These are phyloP conservation scores for Colletotrichum australisinense DNA, from an alignment of 2,329 filamentous ascomycete genomes.

Conservation along the genomic window DNA sequence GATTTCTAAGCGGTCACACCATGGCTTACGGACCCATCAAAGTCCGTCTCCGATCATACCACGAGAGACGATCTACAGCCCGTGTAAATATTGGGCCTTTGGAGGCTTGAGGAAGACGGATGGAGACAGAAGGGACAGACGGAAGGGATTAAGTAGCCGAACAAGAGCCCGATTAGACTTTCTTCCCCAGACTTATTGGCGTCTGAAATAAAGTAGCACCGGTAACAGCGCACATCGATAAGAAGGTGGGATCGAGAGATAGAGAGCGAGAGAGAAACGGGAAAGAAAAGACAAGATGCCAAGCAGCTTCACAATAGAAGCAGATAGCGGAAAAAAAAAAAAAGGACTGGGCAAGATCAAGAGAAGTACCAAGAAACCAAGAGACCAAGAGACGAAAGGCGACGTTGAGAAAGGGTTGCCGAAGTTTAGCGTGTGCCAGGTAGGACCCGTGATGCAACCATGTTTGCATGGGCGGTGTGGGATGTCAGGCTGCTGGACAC, in stretches of 20 bases:
- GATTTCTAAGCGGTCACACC: background rate
- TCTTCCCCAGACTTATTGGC: background rate
- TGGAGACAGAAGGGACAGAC: too few species aligned
- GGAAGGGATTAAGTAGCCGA: background rate
- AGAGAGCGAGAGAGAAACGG: background rate
- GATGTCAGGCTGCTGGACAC: background rate
- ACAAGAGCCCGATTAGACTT: background rate
- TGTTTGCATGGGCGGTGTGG: background rate
- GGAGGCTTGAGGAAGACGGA: too few species aligned
- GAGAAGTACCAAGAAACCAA: background rate
- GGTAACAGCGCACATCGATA: background rate
- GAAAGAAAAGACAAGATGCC: slow-evolving; percentile 23
- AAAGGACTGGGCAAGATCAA: background rate
- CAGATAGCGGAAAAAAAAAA: background rate
- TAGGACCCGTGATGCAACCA: background rate
- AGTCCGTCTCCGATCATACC: background rate
- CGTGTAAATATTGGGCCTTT: too few species aligned
- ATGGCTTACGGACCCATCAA: background rate
- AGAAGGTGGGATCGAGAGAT: background rate
- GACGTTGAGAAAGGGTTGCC: slow-evolving; percentile 6
- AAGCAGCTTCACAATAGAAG: slow-evolving; percentile 1
- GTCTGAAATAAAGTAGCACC: slow-evolving; percentile 9
- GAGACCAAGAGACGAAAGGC: slow-evolving; percentile 4
- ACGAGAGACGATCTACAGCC: background rate
- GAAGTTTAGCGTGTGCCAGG: background rate